Evolutionary conservation across 768 basidiomycete genomes (phyloP).

Genomic region (Pisolithus microcarpus): DNA sequence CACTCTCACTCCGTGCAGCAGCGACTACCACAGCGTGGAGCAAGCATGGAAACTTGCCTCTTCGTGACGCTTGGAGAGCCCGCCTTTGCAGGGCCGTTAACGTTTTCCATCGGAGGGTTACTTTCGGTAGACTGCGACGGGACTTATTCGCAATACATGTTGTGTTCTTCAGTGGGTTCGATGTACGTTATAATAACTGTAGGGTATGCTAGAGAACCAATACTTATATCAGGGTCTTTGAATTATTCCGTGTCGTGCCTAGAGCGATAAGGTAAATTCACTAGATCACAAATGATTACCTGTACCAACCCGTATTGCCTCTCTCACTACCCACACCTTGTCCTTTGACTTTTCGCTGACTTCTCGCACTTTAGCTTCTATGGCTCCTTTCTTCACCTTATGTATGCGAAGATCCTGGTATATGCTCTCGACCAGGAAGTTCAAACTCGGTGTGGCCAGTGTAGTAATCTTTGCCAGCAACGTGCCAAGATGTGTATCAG

Average conservation of each 20-base stretch:
- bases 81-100: neutral
- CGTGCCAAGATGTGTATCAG: slow-evolving; percentile 52
- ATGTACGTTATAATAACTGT: no score
- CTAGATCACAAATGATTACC: neutral
- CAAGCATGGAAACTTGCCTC: slow-evolving; percentile 31
- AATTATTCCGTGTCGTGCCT: slow-evolving; percentile 6
- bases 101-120: no score
- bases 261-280: neutral
- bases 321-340: slow-evolving; percentile 65
- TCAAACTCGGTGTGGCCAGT: slow-evolving; percentile 55
- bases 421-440: slow-evolving; percentile 64
- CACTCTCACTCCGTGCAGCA: slow-evolving; percentile 23
- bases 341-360: slow-evolving; percentile 69
- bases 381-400: slow-evolving; percentile 76
- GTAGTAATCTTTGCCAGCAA: slow-evolving; percentile 58
- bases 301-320: slow-evolving; percentile 7
- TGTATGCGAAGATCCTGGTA: slow-evolving; percentile 61
- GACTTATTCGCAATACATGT: no score
- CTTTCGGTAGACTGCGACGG: no score
- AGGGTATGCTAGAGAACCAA: no score
- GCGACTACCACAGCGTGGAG: slow-evolving; percentile 22
- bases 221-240: no score
- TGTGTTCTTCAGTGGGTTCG: no score
- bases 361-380: slow-evolving; percentile 75
- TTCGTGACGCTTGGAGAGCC: slow-evolving; percentile 16